Evolutionary conservation across 371 early-diverging fungal species (phyloP).

Genomic region (Lichtheimia ramosa): DNA sequence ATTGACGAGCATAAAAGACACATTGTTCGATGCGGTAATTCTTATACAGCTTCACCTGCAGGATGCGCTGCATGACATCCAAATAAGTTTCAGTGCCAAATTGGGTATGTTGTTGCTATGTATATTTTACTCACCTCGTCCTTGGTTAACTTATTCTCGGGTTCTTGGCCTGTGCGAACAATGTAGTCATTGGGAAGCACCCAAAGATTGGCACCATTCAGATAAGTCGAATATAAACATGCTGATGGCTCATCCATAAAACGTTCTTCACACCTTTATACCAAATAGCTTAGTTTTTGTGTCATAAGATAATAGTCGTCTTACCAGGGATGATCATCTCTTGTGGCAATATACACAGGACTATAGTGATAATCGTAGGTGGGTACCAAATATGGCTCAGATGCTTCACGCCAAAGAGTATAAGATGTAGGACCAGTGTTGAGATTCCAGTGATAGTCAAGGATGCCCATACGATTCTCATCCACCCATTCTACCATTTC

Average conservation of each 20-base stretch:
- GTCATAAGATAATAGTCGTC: background rate
- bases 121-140: slow-evolving; percentile 18
- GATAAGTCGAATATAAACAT: slow-evolving; percentile 33
- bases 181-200: slow-evolving; percentile 34
- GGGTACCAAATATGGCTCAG: slow-evolving; percentile 26
- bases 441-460: slow-evolving; percentile 30
- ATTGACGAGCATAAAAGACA: slow-evolving; percentile 37
- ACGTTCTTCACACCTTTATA: slow-evolving; percentile 37
- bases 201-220: slow-evolving; percentile 38
- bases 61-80: slow-evolving; percentile 11
- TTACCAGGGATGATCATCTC: slow-evolving; percentile 37
- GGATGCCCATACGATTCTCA: slow-evolving; percentile 23
- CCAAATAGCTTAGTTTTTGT: too few relatives aligned
- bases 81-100: background rate
- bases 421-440: slow-evolving; percentile 37
- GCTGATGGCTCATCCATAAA: slow-evolving; percentile 36
- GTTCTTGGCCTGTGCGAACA: slow-evolving; percentile 29
- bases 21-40: slow-evolving; percentile 38
- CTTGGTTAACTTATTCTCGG: slow-evolving; percentile 17
- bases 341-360: slow-evolving; percentile 31
- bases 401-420: slow-evolving; percentile 27
- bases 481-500: slow-evolving; percentile 28
- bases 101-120: too few relatives aligned
- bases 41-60: slow-evolving; percentile 25
- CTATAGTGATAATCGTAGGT: slow-evolving; percentile 35